Conservation (phyloP, 2,329 filamentous ascomycete species). For the Penicillium sp. region DNA sequence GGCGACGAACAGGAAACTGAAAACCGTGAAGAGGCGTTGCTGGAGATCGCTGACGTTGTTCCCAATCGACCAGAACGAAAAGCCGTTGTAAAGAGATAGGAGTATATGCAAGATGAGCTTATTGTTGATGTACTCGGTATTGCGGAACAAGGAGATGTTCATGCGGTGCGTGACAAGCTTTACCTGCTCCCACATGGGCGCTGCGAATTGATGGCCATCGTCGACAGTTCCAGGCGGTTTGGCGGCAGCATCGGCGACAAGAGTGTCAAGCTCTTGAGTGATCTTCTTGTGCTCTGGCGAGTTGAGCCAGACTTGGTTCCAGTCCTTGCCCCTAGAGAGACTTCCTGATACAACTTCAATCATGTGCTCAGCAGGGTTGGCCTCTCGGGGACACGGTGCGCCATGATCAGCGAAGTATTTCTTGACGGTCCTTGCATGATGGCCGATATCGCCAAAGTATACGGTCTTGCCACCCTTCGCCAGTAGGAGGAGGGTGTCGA, state of each 20-base stretch:
- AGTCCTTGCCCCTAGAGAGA: conserved; percentile 52
- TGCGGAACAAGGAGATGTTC: conserved; percentile 60
- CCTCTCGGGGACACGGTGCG: conserved; percentile 55
- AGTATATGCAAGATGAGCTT: conserved; percentile 54
- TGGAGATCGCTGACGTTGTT: conserved; percentile 61
- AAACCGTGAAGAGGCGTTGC: conserved; percentile 64
- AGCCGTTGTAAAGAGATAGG: conserved; percentile 44
- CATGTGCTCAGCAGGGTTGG: conserved; percentile 57
- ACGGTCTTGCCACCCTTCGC: conserved; percentile 62
- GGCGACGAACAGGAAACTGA: conserved; percentile 54
- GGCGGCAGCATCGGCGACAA: conserved; percentile 46
- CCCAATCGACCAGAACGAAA: conserved; percentile 64
- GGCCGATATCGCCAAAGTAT: conserved; percentile 63
- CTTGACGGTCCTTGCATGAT: conserved; percentile 57
- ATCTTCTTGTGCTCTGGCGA: conserved; percentile 55
- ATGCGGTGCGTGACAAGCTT: conserved; percentile 60
- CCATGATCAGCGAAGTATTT: conserved; percentile 62
- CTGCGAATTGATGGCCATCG: conserved; percentile 57
- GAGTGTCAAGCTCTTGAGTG: conserved; percentile 56
- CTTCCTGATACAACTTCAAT: conserved; percentile 46
- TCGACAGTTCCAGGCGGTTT: conserved; percentile 41
- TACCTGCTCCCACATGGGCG: conserved; percentile 57
- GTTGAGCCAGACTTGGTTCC: conserved; percentile 65
- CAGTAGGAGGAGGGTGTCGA: conserved; percentile 63
- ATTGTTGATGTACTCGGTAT: conserved; percentile 61